A percentile compares a stretch with the other conserved stretches of the same genome.
These are phyloP conservation scores for Leucosporidium scottii DNA, from an alignment of 768 basidiomycete genomes.

Conservation along the genomic window DNA sequence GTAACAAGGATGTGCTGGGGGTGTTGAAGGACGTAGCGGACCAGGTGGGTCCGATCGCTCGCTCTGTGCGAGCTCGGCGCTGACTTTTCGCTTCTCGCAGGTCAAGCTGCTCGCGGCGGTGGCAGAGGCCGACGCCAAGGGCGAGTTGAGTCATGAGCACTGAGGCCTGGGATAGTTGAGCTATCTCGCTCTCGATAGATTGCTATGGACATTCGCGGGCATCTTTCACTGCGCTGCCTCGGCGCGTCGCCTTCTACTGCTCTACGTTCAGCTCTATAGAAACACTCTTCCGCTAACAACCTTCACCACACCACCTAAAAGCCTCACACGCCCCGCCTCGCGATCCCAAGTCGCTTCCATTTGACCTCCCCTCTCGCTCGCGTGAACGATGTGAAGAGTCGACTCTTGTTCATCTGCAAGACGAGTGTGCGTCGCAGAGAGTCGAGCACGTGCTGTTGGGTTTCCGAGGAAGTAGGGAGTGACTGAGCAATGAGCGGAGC, in stretches of 20 bases:
- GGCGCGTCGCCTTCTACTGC: too few species aligned
- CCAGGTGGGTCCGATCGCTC: too few species aligned
- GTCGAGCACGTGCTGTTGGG: too few species aligned
- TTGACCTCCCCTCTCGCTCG: constrained; percentile 8
- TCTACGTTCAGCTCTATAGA: neutral
- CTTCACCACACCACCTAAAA: constrained; percentile 8
- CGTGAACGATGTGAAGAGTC: constrained; percentile 14
- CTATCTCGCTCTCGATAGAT: too few species aligned
- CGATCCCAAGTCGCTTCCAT: constrained; percentile 3
- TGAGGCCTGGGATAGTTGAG: neutral
- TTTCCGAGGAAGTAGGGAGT: constrained; percentile 38
- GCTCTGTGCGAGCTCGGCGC: too few species aligned
- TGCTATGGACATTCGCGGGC: neutral
- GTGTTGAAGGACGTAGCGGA: constrained; percentile 78
- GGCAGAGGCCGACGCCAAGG: constrained; percentile 59
- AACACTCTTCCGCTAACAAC: constrained; percentile 15
- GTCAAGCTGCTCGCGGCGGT: constrained; percentile 72
- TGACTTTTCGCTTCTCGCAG: constrained; percentile 46
- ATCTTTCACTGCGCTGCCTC: neutral
- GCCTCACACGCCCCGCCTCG: constrained; percentile 1
- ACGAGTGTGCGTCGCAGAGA: neutral
- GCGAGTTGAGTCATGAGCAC: constrained; percentile 32
- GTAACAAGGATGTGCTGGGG: constrained; percentile 75
- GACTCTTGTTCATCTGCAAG: neutral
- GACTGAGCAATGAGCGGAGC: constrained; percentile 39